Evolutionary conservation across 1,284 basidiomycete species (phyloP).

Genomic region (Agroathelia rolfsii): DNA sequence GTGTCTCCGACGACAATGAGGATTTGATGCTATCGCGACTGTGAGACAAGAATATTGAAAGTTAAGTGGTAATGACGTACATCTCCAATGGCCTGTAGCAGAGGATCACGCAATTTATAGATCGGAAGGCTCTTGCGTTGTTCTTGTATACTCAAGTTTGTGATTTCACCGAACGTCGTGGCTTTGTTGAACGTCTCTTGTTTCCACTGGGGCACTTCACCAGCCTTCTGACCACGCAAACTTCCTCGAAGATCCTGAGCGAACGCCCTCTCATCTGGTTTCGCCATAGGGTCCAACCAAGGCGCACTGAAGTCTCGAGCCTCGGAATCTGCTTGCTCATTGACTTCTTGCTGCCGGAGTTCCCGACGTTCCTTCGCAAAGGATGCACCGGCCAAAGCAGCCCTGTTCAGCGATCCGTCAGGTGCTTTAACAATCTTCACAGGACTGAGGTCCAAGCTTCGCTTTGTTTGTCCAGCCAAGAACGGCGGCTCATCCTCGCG

Average conservation of each 20-base stretch:
- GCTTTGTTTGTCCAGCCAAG: constrained; percentile 91
- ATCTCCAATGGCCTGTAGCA: constrained; percentile 87
- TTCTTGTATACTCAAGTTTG: constrained; percentile 85
- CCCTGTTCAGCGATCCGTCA: constrained; percentile 90
- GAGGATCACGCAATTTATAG: constrained; percentile 88
- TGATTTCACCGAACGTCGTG: constrained; percentile 94
- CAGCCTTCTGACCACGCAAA: constrained; percentile 73
- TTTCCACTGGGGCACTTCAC: constrained; percentile 86
- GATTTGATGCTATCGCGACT: constrained; percentile 60
- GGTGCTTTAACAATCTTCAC: constrained; percentile 96
- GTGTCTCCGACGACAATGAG: constrained; percentile 89
- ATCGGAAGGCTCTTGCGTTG: constrained; percentile 90
- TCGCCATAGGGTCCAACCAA: constrained; percentile 98
- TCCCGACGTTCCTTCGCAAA: constrained; percentile 94
- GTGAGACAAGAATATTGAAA: constrained; percentile 65
- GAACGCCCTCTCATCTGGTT: constrained; percentile 78
- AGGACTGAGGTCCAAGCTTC: constrained; percentile 90
- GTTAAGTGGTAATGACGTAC: constrained; percentile 33
- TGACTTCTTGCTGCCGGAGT: constrained; percentile 87
- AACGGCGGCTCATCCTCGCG: constrained; percentile 96
- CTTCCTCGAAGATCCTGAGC: constrained; percentile 89
- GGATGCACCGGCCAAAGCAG: constrained; percentile 87
- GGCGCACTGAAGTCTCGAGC: constrained; percentile 88
- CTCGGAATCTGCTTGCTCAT: constrained; percentile 91
- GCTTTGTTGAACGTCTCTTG: constrained; percentile 91